phyloP scores from a whole-genome alignment of 2,329 filamentous ascomycete genomes.

The Metarhizium anisopliae region DNA sequence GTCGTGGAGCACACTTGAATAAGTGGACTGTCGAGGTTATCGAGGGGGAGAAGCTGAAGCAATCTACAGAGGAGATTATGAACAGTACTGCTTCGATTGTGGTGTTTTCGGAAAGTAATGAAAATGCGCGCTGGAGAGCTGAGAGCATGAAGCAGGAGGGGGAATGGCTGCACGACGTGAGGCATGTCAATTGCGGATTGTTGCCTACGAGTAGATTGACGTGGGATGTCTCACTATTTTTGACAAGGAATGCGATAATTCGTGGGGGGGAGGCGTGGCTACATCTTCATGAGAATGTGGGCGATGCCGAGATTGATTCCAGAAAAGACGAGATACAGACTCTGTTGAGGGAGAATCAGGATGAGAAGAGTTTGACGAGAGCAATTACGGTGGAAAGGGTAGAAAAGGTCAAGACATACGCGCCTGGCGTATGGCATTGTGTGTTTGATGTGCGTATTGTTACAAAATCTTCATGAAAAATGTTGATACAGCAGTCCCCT shows the following conservation, averaged over 20 bases:
- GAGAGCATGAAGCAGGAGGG: slow-evolving; percentile 27
- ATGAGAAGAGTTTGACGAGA: slow-evolving; percentile 11
- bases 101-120: slow-evolving; percentile 63
- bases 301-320: slow-evolving; percentile 39
- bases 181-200: slow-evolving; percentile 57
- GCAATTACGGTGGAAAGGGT: slow-evolving; percentile 41
- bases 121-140: slow-evolving; percentile 36
- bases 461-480: slow-evolving; percentile 18
- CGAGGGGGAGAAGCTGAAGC: slow-evolving; percentile 26
- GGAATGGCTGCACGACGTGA: slow-evolving; percentile 23
- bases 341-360: slow-evolving; percentile 31
- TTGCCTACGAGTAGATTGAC: slow-evolving; percentile 47
- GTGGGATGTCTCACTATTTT: slow-evolving; percentile 32
- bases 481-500: neutral
- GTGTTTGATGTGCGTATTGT: slow-evolving; percentile 56
- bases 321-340: slow-evolving; percentile 38
- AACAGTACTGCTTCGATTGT: slow-evolving; percentile 46
- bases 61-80: slow-evolving; percentile 28
- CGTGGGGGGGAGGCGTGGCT: slow-evolving; percentile 39
- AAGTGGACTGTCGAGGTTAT: slow-evolving; percentile 55
- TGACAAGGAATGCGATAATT: slow-evolving; percentile 36
- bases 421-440: slow-evolving; percentile 60
- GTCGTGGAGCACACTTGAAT: slow-evolving; percentile 63
- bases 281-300: slow-evolving; percentile 60
- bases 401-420: slow-evolving; percentile 61